A percentile compares a stretch with the other conserved stretches of the same genome.
Conservation (phyloP, 2,329 filamentous ascomycete genomes). For the Alternaria angustiovoidea region DNA sequence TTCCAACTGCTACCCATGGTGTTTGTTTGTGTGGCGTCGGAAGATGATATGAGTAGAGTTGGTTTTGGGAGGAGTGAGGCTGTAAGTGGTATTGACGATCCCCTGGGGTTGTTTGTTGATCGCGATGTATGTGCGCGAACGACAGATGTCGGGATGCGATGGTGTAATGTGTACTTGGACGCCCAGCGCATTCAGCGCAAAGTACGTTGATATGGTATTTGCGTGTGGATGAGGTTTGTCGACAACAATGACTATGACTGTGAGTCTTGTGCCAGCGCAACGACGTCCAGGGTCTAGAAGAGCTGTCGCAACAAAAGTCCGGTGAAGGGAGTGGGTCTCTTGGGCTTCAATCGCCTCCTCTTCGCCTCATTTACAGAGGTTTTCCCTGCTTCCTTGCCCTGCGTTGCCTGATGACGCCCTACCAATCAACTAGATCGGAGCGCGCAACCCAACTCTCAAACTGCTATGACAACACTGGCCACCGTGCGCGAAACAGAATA, state of each 20-base stretch:
- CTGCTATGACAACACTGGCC: slow-evolving; percentile 1
- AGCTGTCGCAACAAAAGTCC: slow-evolving; percentile 14
- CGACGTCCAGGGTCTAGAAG: neutral
- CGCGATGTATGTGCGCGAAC: slow-evolving; percentile 14
- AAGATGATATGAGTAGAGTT: slow-evolving; percentile 14
- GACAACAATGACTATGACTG: slow-evolving; percentile 1
- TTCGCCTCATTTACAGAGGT: neutral
- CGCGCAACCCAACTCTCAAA: neutral
- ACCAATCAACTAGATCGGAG: slow-evolving; percentile 1
- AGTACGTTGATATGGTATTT: neutral
- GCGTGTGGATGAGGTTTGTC: neutral
- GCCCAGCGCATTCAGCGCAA: slow-evolving; percentile 29
- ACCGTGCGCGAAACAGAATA: slow-evolving; percentile 1
- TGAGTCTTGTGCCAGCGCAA: slow-evolving; percentile 5
- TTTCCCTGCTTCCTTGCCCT: slow-evolving; percentile 3
- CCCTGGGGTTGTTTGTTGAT: slow-evolving; percentile 2
- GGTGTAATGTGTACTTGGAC: slow-evolving; percentile 22
- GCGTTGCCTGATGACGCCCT: slow-evolving; percentile 2
- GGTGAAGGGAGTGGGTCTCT: slow-evolving; percentile 24
- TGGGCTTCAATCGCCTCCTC: slow-evolving; percentile 26
- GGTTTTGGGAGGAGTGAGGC: slow-evolving; percentile 19
- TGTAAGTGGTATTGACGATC: slow-evolving; percentile 11
- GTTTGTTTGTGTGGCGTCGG: neutral
- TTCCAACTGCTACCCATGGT: slow-evolving; percentile 49
- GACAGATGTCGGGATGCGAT: slow-evolving; percentile 24